Conservation (phyloP, 768 basidiomycete species). For the Leccinum fibrillosum region DNA sequence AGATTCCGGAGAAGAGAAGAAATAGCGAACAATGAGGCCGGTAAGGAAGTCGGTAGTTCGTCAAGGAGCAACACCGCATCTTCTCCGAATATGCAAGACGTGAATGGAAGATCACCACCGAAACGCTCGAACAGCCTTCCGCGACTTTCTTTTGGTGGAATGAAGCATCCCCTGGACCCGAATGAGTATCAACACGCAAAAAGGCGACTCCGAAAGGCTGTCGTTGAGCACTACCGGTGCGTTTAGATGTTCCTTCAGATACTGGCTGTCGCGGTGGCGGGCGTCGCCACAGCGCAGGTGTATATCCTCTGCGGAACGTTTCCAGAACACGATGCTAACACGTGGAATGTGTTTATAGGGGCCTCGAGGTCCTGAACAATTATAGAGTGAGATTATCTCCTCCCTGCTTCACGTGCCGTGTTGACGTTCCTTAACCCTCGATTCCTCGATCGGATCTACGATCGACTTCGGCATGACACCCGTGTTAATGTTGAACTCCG, state of each 20-base stretch:
- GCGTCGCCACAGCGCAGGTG: neutral
- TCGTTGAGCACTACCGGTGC: constrained; percentile 77
- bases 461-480: neutral
- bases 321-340: constrained; percentile 6
- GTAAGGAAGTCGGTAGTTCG: neutral
- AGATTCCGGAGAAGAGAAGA: neutral
- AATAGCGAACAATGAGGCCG: neutral
- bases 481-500: neutral
- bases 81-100: neutral
- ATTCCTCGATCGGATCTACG: neutral
- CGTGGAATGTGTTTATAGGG: constrained; percentile 37
- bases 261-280: neutral
- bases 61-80: neutral
- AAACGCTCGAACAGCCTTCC: constrained; percentile 2
- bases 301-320: neutral
- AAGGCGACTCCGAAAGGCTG: constrained; percentile 78
- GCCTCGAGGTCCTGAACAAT: constrained; percentile 82
- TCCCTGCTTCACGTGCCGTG: neutral
- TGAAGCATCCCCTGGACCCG: constrained; percentile 44
- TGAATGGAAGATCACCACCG: neutral
- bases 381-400: constrained; percentile 56
- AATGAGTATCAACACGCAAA: constrained; percentile 82
- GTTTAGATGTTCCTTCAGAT: neutral
- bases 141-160: neutral
- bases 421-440: neutral